Evolutionary conservation across 352 stramenopile genomes (phyloP), one percentile per base, ranked within the genome.

Genomic region (Phytophthora tubulina): DNA sequence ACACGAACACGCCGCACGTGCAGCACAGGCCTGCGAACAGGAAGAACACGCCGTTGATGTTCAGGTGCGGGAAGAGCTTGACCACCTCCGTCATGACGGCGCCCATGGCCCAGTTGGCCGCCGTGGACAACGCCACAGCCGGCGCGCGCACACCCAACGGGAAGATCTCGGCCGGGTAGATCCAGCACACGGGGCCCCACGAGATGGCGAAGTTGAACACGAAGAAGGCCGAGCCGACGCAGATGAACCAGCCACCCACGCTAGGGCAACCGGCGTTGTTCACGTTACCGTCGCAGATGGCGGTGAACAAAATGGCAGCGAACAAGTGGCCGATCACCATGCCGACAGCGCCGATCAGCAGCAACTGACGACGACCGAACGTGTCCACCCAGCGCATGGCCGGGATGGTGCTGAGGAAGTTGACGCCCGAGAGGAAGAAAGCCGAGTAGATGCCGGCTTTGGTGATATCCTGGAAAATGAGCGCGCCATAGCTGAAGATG

Each of bases 321-420:
- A 70, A 72, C 32, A 79, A 17, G 63, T 88, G 82, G 10, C 75
- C 81, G 21, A 87, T 6, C 8, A 75, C 49, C 78, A 90, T 89
- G 10, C 81, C 75, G 4, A 84, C 48, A 6, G 35, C 71, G 1
- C 78, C 83, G 32, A 86, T 55, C 17, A 90, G 48, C 27, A 88
- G 57, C 45, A 89, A 21, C 11, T 36, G 38, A 35, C 73, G 81
- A 41, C 83, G 82, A 7, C 81, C 82, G 21, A 53, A 59, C 3
- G 38, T 72, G 44, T 89, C 76, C 33, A 89, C 61, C 56, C 73
- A 65, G 15, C 62, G 63, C 74, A 88, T 73, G 51, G 78, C 75
- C 17, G 78, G 80, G 14, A 85, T 65, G 3, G 78, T 84, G 11
- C 54, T 73, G 5, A 84, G 10, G 38, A 75, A 60, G 56, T 86